Base-by-base conservation (phyloP, 2,329 filamentous ascomycete species). In the Colletotrichum tropicale region DNA sequence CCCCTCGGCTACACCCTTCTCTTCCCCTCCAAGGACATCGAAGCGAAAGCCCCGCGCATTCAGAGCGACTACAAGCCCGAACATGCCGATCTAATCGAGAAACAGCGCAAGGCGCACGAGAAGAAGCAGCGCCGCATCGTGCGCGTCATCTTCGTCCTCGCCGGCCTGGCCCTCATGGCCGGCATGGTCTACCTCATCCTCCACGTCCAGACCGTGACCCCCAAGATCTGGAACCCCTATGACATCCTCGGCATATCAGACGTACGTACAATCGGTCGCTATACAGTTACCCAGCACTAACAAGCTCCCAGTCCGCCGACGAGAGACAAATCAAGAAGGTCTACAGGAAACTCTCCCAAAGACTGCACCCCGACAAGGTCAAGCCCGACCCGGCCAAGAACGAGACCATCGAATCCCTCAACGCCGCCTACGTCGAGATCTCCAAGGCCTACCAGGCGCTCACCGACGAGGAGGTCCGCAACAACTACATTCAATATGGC, bases 371-470 rank as follows among this genome's bases (percentile, higher is more conserved):
- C 55, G 97, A 99, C 89, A 99, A 99, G 88, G 91, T 95, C 78
- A 92, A 91, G 82, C 95, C 95, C 28, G 95, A 98, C 82, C 87
- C 93, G 26, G 87, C 93, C 77, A 97, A 96, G 87, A 99, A 99
- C 86, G 92, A 98, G 85, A 99, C 97, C 1, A 80, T 93, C 71
- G 96, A 98, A 80, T 90, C 88, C 21, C 90, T 98, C 80, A 99
- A 97, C 85, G 90, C 96, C 76, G 90, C 93, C 84, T 99, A 97
- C 87, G 96, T 98, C 72, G 96, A 98, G 82, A 91, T 98, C 81
- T 97, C 95, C 80, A 99, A 99, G 88, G 97, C 97, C 8, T 99
- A 98, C 90, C 98, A 99, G 86, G 94, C 97, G 5, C 91, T 99
- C 65, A 99, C 98, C 6, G 97, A 99, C 82, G 98, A 99, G 86